Evolutionary conservation across 768 basidiomycete species (phyloP).

Genomic region (Leccinum subtestaceum): DNA sequence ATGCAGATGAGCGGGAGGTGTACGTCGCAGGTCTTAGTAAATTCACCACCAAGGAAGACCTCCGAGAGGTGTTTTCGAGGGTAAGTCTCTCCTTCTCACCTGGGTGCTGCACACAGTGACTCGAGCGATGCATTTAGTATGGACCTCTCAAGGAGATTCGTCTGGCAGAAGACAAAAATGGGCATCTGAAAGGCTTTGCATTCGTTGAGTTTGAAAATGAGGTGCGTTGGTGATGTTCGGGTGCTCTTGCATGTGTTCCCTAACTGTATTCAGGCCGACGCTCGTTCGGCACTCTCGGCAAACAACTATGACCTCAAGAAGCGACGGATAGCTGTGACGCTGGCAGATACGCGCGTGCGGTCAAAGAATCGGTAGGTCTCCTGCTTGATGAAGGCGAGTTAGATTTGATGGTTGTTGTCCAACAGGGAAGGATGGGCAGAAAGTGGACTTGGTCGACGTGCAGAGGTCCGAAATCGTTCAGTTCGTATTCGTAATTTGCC

Average conservation of each 20-base stretch:
- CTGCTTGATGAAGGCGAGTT: background rate
- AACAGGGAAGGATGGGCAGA: slow-evolving; percentile 45
- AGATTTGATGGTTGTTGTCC: background rate
- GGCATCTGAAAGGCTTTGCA: slow-evolving; percentile 78
- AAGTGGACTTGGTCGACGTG: slow-evolving; percentile 52
- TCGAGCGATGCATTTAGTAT: slow-evolving; percentile 47
- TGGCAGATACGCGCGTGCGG: slow-evolving; percentile 71
- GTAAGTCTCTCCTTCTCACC: slow-evolving; percentile 41
- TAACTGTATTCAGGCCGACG: slow-evolving; percentile 54
- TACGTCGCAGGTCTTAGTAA: slow-evolving; percentile 86
- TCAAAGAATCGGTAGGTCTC: slow-evolving; percentile 48
- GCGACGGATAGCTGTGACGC: slow-evolving; percentile 84
- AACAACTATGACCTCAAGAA: slow-evolving; percentile 90
- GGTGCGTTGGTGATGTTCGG: slow-evolving; percentile 39
- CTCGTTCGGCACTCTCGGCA: slow-evolving; percentile 65
- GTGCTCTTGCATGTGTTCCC: background rate
- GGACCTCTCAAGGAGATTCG: slow-evolving; percentile 81
- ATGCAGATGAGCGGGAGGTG: slow-evolving; percentile 79
- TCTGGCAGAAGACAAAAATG: slow-evolving; percentile 68
- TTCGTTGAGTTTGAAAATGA: slow-evolving; percentile 89
- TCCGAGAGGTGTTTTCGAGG: slow-evolving; percentile 73
- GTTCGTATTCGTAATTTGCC: slow-evolving; percentile 78
- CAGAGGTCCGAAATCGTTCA: slow-evolving; percentile 64
- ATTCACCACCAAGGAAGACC: slow-evolving; percentile 72
- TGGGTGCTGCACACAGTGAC: slow-evolving; percentile 3